These are phyloP conservation scores for Penicillium italicum DNA, from an alignment of 2,329 filamentous ascomycete species.

Conservation along the genomic window DNA sequence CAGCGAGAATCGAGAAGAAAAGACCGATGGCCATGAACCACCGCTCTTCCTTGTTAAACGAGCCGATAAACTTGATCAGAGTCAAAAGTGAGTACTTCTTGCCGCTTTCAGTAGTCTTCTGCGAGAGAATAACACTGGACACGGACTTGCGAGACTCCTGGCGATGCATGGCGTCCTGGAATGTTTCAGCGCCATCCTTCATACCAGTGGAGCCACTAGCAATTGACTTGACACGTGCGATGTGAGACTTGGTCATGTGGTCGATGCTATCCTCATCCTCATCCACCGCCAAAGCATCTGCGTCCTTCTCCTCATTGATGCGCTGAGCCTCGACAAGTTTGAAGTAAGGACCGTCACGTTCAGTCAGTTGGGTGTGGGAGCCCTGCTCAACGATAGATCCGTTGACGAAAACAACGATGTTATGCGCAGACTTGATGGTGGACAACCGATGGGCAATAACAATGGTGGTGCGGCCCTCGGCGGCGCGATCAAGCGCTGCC, in stretches of 20 bases:
- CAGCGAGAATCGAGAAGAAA: constrained; percentile 70
- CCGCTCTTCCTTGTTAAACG: constrained; percentile 74
- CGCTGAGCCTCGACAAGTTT: constrained; percentile 85
- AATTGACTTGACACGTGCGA: constrained; percentile 34
- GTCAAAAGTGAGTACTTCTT: constrained; percentile 67
- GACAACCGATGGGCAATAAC: constrained; percentile 93
- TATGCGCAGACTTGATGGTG: constrained; percentile 90
- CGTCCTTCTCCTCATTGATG: constrained; percentile 58
- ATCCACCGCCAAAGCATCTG: constrained; percentile 28
- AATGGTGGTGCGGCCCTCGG: constrained; percentile 86
- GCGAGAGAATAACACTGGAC: constrained; percentile 68
- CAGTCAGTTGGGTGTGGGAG: constrained; percentile 74
- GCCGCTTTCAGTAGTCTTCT: constrained; percentile 49
- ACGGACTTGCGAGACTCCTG: constrained; percentile 52
- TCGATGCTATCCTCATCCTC: constrained; percentile 28
- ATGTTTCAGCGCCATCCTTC: constrained; percentile 26
- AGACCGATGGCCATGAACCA: constrained; percentile 69
- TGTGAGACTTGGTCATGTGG: constrained; percentile 25
- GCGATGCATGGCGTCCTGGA: constrained; percentile 38
- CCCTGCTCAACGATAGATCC: constrained; percentile 92
- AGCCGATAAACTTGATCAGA: constrained; percentile 72
- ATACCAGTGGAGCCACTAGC: constrained; percentile 27
- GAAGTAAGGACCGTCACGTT: constrained; percentile 68
- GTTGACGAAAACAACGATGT: constrained; percentile 87
- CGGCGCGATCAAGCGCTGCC: constrained; percentile 80